Evolutionary conservation across 78 protist species (phyloP).

Genomic region (Anaeramoeba ignava): DNA sequence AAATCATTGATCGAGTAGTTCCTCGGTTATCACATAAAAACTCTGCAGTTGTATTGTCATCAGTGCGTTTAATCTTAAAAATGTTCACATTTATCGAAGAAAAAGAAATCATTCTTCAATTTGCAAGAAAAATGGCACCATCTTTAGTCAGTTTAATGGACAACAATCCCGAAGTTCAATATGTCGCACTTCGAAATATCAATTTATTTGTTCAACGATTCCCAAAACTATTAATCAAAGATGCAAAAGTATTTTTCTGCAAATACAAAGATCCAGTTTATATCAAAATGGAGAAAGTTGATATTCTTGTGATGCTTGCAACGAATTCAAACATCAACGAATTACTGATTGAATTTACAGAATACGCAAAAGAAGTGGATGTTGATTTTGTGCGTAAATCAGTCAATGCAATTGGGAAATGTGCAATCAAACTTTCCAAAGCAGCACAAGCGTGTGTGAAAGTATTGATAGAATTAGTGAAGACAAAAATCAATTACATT

Average conservation of each 20-base stretch:
- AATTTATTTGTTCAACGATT: neutral
- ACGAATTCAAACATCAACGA: neutral
- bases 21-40: neutral
- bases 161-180: constrained; percentile 6
- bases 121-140: neutral
- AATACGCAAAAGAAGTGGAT: neutral
- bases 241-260: neutral
- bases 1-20: neutral
- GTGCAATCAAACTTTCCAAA: neutral
- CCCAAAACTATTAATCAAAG: neutral
- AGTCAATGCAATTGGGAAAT: neutral
- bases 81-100: no score
- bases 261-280: constrained; percentile 7
- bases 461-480: neutral
- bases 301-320: neutral
- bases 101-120: no score
- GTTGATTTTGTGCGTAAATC: neutral
- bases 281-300: constrained; percentile 10
- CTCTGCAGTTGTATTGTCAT: constrained; percentile 14
- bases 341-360: neutral
- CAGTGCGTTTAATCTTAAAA: no score
- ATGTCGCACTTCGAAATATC: neutral
- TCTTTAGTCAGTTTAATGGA: constrained; percentile 10
- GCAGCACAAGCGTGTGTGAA: neutral
- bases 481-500: no score